Percentiles rank a stretch among this genome's conserved stretches.
phyloP scores from a whole-genome alignment of 768 basidiomycete species.

The Suillus americanus region DNA sequence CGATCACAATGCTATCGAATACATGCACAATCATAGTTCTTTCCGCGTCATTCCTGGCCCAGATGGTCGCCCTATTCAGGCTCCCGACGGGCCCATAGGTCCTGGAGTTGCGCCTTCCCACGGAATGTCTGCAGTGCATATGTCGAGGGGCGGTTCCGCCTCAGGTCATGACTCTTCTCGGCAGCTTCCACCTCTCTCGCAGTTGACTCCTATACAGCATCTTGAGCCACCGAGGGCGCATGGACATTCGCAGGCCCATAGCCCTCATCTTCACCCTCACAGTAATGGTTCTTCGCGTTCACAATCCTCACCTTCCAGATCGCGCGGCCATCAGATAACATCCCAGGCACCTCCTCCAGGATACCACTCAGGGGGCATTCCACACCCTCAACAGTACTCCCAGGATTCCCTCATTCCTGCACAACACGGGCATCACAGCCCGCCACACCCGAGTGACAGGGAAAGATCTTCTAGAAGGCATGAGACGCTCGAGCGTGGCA shows the following conservation, averaged over 20 bases:
- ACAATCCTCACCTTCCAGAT: constrained; percentile 47
- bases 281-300: constrained; percentile 45
- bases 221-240: constrained; percentile 34
- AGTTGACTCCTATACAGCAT: constrained; percentile 45
- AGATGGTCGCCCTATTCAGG: constrained; percentile 50
- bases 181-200: constrained; percentile 49
- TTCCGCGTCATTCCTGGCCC: constrained; percentile 45
- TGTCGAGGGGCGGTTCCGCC: constrained; percentile 42
- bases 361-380: constrained; percentile 37
- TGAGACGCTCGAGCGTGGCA: constrained; percentile 42
- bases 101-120: constrained; percentile 40
- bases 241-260: constrained; percentile 35
- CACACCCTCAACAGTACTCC: constrained; percentile 45
- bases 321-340: constrained; percentile 46
- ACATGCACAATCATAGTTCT: constrained; percentile 47
- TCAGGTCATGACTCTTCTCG: constrained; percentile 43
- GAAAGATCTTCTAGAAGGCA: constrained; percentile 48
- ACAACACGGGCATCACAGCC: constrained; percentile 50
- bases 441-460: constrained; percentile 42
- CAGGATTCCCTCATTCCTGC: constrained; percentile 44
- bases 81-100: constrained; percentile 50
- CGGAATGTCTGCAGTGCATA: constrained; percentile 35
- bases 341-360: constrained; percentile 30
- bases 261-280: constrained; percentile 43
- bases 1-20: constrained; percentile 51